These are phyloP conservation scores for Haplosporangium gracile DNA, from an alignment of 192 early-diverging fungal genomes.

Conservation along the genomic window DNA sequence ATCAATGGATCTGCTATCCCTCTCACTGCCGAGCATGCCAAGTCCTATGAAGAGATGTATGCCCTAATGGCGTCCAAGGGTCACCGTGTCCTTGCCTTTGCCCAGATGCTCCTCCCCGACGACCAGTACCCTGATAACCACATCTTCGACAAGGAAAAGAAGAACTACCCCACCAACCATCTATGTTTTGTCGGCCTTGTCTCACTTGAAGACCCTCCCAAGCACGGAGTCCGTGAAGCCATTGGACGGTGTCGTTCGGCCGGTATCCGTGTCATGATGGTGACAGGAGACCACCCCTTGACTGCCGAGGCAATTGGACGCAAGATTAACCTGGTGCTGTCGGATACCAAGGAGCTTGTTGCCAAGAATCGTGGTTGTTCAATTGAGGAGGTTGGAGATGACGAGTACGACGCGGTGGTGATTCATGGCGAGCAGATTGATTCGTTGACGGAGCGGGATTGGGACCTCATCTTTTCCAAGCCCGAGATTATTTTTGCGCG, in stretches of 20 bases:
- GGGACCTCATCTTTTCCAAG: slow-evolving; percentile 94
- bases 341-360: slow-evolving; percentile 85
- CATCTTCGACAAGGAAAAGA: slow-evolving; percentile 80
- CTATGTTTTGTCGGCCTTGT: slow-evolving; percentile 87
- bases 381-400: slow-evolving; percentile 74
- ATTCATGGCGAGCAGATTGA: slow-evolving; percentile 94
- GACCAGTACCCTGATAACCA: slow-evolving; percentile 77
- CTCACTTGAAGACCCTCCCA: slow-evolving; percentile 95
- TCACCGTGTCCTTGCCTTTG: slow-evolving; percentile 97
- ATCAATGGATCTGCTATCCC: slow-evolving; percentile 64
- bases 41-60: slow-evolving; percentile 80
- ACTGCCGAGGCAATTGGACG: slow-evolving; percentile 96
- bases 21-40: slow-evolving; percentile 74
- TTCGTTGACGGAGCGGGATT: slow-evolving; percentile 82
- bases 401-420: slow-evolving; percentile 89
- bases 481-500: slow-evolving; percentile 96
- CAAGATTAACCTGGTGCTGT: slow-evolving; percentile 94
- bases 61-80: slow-evolving; percentile 92
- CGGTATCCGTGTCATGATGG: slow-evolving; percentile 98
- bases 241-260: slow-evolving; percentile 92
- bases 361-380: slow-evolving; percentile 75
- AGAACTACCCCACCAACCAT: slow-evolving; percentile 77
- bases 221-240: slow-evolving; percentile 97
- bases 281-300: slow-evolving; percentile 95
- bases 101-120: slow-evolving; percentile 77